phyloP scores from a whole-genome alignment of 257 asterid species.

The Verbascum thapsus region DNA sequence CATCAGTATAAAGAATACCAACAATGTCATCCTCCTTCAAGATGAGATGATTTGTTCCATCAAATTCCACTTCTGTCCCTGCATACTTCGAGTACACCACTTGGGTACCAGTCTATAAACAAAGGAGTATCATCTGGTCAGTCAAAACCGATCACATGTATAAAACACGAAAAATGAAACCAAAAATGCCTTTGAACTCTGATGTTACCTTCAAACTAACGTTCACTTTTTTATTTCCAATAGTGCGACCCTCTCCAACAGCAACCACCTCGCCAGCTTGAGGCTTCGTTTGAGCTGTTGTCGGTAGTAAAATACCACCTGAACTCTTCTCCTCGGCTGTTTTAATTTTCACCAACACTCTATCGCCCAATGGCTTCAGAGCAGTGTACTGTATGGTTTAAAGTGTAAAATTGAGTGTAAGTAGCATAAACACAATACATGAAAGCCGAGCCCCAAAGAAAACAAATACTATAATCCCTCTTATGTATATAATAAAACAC shows the following conservation, averaged over 20 bases:
- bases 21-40: conserved; percentile 94
- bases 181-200: not conserved
- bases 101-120: conserved; percentile 69
- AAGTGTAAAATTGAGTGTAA: conserved; percentile 9
- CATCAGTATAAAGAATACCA: conserved; percentile 85
- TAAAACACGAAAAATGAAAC: not conserved
- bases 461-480: no score
- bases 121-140: conserved; percentile 11
- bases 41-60: conserved; percentile 77
- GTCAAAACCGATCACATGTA: not conserved
- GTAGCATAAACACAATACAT: no score
- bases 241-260: conserved; percentile 89
- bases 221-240: conserved; percentile 78
- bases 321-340: conserved; percentile 79
- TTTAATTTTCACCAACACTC: conserved; percentile 82
- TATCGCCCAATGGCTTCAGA: conserved; percentile 91
- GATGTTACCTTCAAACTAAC: conserved; percentile 65
- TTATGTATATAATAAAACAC: no score
- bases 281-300: conserved; percentile 66
- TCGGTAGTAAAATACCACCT: conserved; percentile 89
- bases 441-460: no score
- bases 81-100: conserved; percentile 91
- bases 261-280: conserved; percentile 97
- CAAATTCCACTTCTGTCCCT: conserved; percentile 93
- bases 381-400: conserved; percentile 67